Conservation (phyloP, 768 basidiomycete genomes). For the Gymnopilus dilepis region DNA sequence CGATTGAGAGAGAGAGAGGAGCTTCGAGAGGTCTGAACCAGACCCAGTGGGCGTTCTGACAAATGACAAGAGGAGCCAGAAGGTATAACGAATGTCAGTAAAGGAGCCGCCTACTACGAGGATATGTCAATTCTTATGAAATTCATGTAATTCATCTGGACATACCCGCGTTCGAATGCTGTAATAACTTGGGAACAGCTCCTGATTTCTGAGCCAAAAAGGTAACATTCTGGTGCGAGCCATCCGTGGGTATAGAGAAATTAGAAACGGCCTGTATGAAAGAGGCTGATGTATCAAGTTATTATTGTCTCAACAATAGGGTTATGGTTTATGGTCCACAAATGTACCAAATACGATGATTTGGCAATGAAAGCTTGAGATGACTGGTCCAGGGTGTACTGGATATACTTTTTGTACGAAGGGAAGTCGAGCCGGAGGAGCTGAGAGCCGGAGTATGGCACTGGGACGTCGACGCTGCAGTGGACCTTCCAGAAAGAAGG, state of each 20-base stretch:
- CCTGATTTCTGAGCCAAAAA: neutral
- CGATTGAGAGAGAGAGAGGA: neutral
- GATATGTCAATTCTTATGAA: slow-evolving; percentile 12
- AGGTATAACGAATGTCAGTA: slow-evolving; percentile 1
- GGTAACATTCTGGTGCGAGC: slow-evolving; percentile 3
- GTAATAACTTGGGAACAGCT: slow-evolving; percentile 3
- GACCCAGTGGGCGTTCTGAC: neutral
- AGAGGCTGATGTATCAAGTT: slow-evolving; percentile 6
- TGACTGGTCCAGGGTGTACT: slow-evolving; percentile 12
- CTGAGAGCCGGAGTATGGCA: slow-evolving; percentile 5
- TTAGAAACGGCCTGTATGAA: slow-evolving; percentile 11
- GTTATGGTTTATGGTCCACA: slow-evolving; percentile 15
- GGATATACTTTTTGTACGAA: slow-evolving; percentile 12
- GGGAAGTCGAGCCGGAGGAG: slow-evolving; percentile 9
- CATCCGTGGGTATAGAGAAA: slow-evolving; percentile 10
- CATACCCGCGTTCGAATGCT: slow-evolving; percentile 4
- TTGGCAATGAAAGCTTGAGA: slow-evolving; percentile 18
- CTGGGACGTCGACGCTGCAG: neutral
- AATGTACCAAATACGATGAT: slow-evolving; percentile 16
- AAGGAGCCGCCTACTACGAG: neutral
- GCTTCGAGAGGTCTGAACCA: neutral
- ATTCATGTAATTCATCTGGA: neutral
- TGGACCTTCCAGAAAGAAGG: slow-evolving; percentile 7
- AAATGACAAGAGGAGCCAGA: slow-evolving; percentile 10
- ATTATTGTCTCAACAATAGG: slow-evolving; percentile 12